Conservation (phyloP, 495 filamentous ascomycete species). For the Penicillium goetzii region DNA sequence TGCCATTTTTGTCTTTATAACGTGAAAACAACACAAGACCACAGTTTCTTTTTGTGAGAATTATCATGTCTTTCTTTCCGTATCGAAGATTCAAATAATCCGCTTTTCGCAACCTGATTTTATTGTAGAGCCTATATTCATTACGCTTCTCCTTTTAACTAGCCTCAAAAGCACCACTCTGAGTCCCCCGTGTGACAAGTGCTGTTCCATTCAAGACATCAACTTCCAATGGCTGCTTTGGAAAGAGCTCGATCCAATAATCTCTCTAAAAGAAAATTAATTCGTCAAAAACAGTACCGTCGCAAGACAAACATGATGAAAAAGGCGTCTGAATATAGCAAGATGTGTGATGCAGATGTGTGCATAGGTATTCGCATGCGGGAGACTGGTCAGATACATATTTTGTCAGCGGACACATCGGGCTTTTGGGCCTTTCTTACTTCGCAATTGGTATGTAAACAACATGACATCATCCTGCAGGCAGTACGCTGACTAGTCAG, state of each 20-base stretch:
- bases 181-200: no score
- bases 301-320: constrained; percentile 4
- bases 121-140: not conserved
- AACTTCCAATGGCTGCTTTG: constrained; percentile 5
- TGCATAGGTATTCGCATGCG: constrained; percentile 2
- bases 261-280: not conserved
- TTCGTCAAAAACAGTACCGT: constrained; percentile 2
- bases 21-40: constrained; percentile 3
- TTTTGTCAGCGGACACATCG: not conserved
- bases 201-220: constrained; percentile 2
- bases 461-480: no score
- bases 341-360: constrained; percentile 5
- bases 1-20: no score
- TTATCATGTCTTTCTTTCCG: constrained; percentile 6
- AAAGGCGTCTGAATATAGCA: constrained; percentile 7
- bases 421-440: not conserved
- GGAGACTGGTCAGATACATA: no score
- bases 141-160: constrained; percentile 1
- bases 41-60: constrained; percentile 1
- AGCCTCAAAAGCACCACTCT: not conserved
- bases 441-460: no score
- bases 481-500: no score
- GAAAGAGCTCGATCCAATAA: constrained; percentile 1
- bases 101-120: constrained; percentile 1
- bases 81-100: constrained; percentile 12